phyloP scores from a whole-genome alignment of 192 early-diverging fungal genomes.

The Backusella westeae region DNA sequence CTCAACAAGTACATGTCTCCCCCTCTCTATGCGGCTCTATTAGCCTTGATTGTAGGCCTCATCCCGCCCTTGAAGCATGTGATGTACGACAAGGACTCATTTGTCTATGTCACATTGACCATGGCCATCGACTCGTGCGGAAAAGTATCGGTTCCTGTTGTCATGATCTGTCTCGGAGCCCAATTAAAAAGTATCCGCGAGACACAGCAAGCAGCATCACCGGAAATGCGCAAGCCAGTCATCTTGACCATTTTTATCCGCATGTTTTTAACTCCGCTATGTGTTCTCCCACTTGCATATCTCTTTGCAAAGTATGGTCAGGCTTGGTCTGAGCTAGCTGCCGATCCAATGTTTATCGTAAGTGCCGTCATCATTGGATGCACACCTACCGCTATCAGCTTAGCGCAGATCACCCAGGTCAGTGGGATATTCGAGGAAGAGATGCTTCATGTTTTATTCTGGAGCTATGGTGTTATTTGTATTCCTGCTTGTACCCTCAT shows the following conservation, averaged over 20 bases:
- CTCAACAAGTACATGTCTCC: constrained; percentile 53
- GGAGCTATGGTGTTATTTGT: constrained; percentile 58
- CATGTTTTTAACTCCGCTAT: constrained; percentile 34
- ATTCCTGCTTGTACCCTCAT: constrained; percentile 32
- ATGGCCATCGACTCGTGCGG: constrained; percentile 72
- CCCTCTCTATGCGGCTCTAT: constrained; percentile 68
- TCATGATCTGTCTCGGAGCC: constrained; percentile 73
- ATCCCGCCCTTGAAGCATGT: constrained; percentile 56
- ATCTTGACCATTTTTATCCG: constrained; percentile 29
- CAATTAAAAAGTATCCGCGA: constrained; percentile 43
- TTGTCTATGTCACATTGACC: constrained; percentile 51
- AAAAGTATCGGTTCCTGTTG: constrained; percentile 74
- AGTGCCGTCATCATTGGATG: constrained; percentile 60
- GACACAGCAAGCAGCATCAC: constrained; percentile 3
- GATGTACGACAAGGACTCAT: constrained; percentile 56
- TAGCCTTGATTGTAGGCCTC: constrained; percentile 65
- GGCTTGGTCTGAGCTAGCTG: constrained; percentile 40
- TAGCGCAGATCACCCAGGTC: constrained; percentile 68
- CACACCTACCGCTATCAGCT: constrained; percentile 70
- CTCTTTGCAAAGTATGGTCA: constrained; percentile 16
- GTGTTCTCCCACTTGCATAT: constrained; percentile 39
- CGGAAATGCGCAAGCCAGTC: constrained; percentile 21
- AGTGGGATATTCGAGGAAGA: constrained; percentile 68
- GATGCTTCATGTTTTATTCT: constrained; percentile 65
- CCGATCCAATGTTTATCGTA: constrained; percentile 65